Base-by-base conservation (phyloP, 1,139 yeast genomes). In the Yamadazyma diddensiae region DNA sequence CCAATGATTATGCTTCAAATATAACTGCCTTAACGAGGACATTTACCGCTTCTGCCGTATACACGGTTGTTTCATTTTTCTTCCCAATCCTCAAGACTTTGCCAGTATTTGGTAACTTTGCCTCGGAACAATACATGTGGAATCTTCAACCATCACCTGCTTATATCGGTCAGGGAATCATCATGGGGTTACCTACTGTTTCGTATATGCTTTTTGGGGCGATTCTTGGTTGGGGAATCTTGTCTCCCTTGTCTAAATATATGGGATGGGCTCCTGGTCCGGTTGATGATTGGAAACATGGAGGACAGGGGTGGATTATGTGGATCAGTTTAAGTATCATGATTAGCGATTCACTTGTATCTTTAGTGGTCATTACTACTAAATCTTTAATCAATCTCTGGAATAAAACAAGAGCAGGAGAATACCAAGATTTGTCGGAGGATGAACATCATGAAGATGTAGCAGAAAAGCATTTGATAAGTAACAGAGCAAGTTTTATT, bases 81-180 rank as follows among this genome's bases (percentile, higher is more conserved):
- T 41, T 83, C 3, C 97, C 97, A 0, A 56, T 75, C 6, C 49
- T 92, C 14, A 72, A 79, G 35, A 67, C 65, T 29, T 48, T 92
- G 6, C 97, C 97, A 0, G 52, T 90, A 1, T 84, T 92, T 52
- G 98, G 97, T 0, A 31, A 47, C 1, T 49, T 53, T 26, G 62
- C 86, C n/a, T 84, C 95, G 0, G 49, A 62, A 12, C 57, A 65
- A n/a, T 85, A 86, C 55, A 66, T 83, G 29, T 85, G 97, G 94
- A 80, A 85, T 36, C 75, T 92, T 38, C 96, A 92, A 54, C 96
- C 97, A 0, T 87, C 97, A 0, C 97, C 98, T 1, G 97, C 98
- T 0, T 92, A 92, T 54, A 74, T 92, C 24, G 98, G 98, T 2
- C 98, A 92, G 57, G 98, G 98, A 3, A 88, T 92, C 27, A 92